Evolutionary conservation across 2,329 filamentous ascomycete genomes (phyloP).

Genomic region (Aspergillus alliaceus): DNA sequence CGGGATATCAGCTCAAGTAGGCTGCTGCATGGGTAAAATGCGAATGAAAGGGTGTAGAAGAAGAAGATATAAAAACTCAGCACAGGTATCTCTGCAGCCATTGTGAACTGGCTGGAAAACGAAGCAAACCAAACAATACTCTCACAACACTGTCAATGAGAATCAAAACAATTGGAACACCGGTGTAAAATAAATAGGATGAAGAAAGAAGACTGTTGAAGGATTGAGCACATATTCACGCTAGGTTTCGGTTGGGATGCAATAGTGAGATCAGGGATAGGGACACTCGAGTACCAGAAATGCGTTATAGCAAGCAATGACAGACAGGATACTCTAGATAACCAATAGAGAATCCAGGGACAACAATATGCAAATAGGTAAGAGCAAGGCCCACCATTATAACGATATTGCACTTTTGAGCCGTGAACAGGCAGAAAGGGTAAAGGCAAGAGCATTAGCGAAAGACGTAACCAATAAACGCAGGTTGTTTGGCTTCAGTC

Average conservation of each 20-base stretch:
- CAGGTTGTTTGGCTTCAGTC: slow-evolving; percentile 15
- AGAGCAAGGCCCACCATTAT: background rate
- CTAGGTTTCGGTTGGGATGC: slow-evolving; percentile 11
- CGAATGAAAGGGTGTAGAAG: slow-evolving; percentile 12
- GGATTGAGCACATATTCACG: slow-evolving; percentile 6
- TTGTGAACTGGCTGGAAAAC: slow-evolving; percentile 22
- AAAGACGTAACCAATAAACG: slow-evolving; percentile 18
- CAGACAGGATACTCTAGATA: background rate
- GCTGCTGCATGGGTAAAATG: slow-evolving; percentile 10
- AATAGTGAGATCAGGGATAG: slow-evolving; percentile 2
- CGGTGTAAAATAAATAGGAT: slow-evolving; percentile 4
- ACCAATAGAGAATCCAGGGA: background rate
- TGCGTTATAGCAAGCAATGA: slow-evolving; percentile 10
- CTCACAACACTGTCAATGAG: slow-evolving; percentile 15
- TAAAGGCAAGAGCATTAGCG: slow-evolving; percentile 8
- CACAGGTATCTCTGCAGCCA: slow-evolving; percentile 37
- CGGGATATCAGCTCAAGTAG: slow-evolving; percentile 16
- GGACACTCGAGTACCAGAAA: slow-evolving; percentile 15
- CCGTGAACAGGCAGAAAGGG: background rate
- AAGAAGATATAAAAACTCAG: slow-evolving; percentile 22
- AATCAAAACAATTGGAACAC: slow-evolving; percentile 7
- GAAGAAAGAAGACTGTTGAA: slow-evolving; percentile 7
- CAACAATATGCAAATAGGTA: background rate
- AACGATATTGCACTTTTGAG: background rate
- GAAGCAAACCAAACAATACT: slow-evolving; percentile 13